Evolutionary conservation across 139 green algal species (phyloP), one percentile per base, ranked within the genome.

Genomic region (Diplosphaera chodatii): DNA sequence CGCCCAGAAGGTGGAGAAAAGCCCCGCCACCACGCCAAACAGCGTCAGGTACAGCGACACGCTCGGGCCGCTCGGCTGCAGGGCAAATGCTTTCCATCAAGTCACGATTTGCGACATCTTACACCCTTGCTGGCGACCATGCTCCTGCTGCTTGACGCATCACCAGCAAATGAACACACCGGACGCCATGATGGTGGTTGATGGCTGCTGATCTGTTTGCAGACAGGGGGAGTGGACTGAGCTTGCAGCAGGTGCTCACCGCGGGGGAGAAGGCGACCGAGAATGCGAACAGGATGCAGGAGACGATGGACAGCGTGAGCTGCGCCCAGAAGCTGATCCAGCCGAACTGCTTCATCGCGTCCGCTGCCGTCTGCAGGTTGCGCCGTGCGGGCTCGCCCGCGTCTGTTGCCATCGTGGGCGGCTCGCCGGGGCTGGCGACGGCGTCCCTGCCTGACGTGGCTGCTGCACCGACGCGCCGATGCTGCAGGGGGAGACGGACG

Each of bases 271-370:
- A 97, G 20, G 91, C 91, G 1, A 96, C 85, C 22, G 89, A 97
- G 84, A 99, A 99, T 21, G 98, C 80, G 32, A 98, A 78, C 41
- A 99, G 96, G 67, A 96, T 84, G 3, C 84, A 86, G 25, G 91
- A 92, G 23, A 97, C 87, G 0, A 93, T 81, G 33, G 82, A 93
- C 40, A 98, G 83, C 0, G 91, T 84, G 23, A 99, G 84, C 86
- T 99, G 95, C 29, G 86, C 79, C 95, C 95, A 99, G 77, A 99
- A 98, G 68, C 80, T 84, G 33, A 95, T 76, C 91, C 92, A 97
- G 15, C 92, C 92, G 59, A 88, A 91, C 4, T 83, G 80, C 40
- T 73, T 59, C 70, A 74, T 83, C 20, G 75, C 70, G 21, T 73
- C 72, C 23, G 82, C 78, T 32, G 83, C 81, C 4, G 62, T 74